Conservation (phyloP, 2,329 filamentous ascomycete genomes). For the Trichoderma cornu-damae region DNA sequence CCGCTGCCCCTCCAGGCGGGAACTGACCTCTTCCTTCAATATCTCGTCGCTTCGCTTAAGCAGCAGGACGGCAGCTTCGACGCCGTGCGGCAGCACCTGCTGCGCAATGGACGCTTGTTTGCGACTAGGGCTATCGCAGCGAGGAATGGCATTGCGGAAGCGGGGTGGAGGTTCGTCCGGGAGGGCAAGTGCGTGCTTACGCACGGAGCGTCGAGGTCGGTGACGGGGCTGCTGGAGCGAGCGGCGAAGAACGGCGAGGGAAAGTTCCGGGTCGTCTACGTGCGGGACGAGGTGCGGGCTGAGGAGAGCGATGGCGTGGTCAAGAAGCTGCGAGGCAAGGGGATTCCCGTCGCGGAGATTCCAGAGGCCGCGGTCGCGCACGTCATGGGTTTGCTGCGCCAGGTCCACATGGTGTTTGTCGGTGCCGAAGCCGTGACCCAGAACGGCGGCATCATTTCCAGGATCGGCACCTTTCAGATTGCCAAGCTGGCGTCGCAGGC, state of each 20-base stretch:
- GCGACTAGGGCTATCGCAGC: conserved; percentile 81
- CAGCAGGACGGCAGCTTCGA: conserved; percentile 61
- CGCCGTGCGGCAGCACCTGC: conserved; percentile 72
- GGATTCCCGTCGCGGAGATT: conserved; percentile 69
- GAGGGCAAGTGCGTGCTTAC: conserved; percentile 82
- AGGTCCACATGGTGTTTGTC: conserved; percentile 62
- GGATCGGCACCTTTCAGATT: conserved; percentile 82
- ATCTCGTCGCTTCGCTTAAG: conserved; percentile 71
- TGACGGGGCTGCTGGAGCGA: conserved; percentile 68
- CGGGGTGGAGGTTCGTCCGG: conserved; percentile 71
- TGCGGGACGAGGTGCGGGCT: conserved; percentile 51
- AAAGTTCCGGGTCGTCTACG: conserved; percentile 81
- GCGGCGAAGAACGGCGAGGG: conserved; percentile 56
- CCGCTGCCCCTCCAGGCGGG: conserved; percentile 89
- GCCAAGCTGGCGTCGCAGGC: conserved; percentile 67
- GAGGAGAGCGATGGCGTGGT: conserved; percentile 68
- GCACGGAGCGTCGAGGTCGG: conserved; percentile 80
- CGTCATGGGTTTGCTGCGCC: conserved; percentile 52
- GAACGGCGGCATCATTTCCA: conserved; percentile 86
- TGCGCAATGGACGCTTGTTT: conserved; percentile 82
- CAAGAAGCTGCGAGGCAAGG: conserved; percentile 61
- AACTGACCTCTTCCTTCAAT: conserved; percentile 92
- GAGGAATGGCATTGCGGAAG: conserved; percentile 73
- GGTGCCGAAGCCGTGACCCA: conserved; percentile 84
- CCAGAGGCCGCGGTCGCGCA: conserved; percentile 67